phyloP scores from a whole-genome alignment of 257 asterid genomes.

The Solanum pimpinellifolium region DNA sequence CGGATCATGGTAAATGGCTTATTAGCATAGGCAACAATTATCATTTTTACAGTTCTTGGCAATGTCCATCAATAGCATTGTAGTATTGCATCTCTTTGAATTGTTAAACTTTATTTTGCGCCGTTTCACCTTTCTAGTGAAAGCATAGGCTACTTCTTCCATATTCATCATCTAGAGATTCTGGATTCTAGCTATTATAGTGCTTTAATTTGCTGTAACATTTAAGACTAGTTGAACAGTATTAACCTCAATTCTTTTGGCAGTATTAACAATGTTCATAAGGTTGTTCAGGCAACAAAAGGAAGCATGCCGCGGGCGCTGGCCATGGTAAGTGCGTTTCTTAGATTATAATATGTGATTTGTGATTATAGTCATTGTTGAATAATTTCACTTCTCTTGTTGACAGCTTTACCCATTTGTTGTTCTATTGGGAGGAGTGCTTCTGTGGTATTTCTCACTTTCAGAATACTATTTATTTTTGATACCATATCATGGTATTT shows the following conservation, averaged over 20 bases:
- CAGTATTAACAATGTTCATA: conserved; percentile 60
- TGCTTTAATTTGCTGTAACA: conserved; percentile 3
- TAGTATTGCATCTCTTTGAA: not conserved
- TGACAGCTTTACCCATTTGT: conserved; percentile 71
- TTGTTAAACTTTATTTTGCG: not conserved
- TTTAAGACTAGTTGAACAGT: not conserved
- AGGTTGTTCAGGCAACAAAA: conserved; percentile 68
- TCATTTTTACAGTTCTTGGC: not conserved
- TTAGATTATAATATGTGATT: not conserved
- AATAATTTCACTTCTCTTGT: conserved; percentile 6
- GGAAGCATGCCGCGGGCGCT: conserved; percentile 77
- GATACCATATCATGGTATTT: not conserved
- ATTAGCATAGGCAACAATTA: not conserved
- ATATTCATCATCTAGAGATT: not conserved
- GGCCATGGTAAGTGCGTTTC: conserved; percentile 62
- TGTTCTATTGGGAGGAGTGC: conserved; percentile 69
- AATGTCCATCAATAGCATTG: not conserved
- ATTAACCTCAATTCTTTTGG: conserved; percentile 7
- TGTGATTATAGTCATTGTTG: not conserved
- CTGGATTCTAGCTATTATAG: not conserved
- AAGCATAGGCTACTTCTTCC: not conserved
- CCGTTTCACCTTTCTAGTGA: not conserved
- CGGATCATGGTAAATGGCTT: not conserved
- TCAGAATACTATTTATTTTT: not conserved
- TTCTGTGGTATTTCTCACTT: conserved; percentile 46